Evolutionary conservation across 2,329 filamentous ascomycete species (phyloP).

Genomic region (Trichoderma arundinaceum): DNA sequence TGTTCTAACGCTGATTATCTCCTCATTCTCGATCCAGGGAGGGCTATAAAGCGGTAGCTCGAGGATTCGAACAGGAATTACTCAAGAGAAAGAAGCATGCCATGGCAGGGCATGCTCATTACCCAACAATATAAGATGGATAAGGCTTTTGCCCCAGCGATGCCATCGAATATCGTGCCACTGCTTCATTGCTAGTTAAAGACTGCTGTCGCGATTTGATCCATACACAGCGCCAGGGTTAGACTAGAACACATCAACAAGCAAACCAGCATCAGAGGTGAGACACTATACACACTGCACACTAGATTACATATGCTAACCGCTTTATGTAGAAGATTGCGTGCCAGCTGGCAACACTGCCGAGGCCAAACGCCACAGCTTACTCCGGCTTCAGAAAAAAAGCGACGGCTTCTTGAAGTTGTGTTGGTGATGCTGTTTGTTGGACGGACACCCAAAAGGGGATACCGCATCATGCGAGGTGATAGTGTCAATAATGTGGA

Average conservation of each 20-base stretch:
- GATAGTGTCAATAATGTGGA: background rate
- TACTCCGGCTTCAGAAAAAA: no score
- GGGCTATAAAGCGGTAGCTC: conserved; percentile 63
- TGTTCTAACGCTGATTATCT: conserved; percentile 79
- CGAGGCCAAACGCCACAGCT: background rate
- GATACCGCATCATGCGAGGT: background rate
- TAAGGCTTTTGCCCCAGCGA: background rate
- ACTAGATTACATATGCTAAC: background rate
- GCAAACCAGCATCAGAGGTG: background rate
- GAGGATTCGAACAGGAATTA: background rate
- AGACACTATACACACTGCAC: background rate
- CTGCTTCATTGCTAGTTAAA: background rate
- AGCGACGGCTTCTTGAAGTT: background rate
- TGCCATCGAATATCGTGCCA: no score
- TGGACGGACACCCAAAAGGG: background rate
- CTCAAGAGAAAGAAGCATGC: background rate
- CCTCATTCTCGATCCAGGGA: conserved; percentile 91
- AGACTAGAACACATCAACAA: background rate
- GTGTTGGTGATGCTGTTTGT: background rate
- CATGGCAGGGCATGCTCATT: background rate
- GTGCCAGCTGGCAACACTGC: background rate
- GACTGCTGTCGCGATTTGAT: background rate
- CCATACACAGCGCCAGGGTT: background rate
- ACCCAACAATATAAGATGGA: background rate
- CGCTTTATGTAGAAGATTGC: background rate